Percentiles rank a stretch among this genome's conserved stretches.
phyloP scores from a whole-genome alignment of 148 eudicot species.

The Cornus kousa region DNA sequence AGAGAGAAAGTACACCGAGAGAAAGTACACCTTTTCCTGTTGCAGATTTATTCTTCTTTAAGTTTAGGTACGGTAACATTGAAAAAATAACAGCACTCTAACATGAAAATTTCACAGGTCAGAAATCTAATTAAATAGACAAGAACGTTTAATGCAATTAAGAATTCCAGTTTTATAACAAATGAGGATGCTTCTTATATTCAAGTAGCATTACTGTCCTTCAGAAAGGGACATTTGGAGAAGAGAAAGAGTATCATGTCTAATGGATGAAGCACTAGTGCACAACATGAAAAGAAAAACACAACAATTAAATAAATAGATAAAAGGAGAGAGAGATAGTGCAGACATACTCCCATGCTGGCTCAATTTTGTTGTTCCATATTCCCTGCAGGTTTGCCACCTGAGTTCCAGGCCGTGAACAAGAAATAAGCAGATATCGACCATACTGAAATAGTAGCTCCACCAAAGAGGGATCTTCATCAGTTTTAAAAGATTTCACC shows the following conservation, averaged over 20 bases:
- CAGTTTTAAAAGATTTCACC: conserved; percentile 58
- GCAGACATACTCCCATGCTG: conserved; percentile 64
- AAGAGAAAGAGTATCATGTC: neutral
- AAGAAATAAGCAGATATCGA: conserved; percentile 74
- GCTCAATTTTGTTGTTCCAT: conserved; percentile 68
- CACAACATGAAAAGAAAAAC: neutral
- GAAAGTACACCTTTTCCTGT: neutral
- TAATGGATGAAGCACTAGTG: neutral
- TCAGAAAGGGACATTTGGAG: neutral
- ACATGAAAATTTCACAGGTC: neutral
- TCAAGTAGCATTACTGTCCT: neutral
- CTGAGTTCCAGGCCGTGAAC: conserved; percentile 82
- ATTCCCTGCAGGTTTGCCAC: conserved; percentile 83
- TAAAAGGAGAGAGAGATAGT: neutral
- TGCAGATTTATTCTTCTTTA: neutral
- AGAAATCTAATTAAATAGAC: too few relatives aligned
- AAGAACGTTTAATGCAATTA: neutral
- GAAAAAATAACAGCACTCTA: neutral
- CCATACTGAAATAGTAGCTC: conserved; percentile 89
- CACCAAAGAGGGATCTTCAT: conserved; percentile 86
- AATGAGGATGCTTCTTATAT: neutral
- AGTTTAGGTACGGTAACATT: neutral
- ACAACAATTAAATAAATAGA: neutral
- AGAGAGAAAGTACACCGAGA: neutral
- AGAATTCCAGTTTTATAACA: neutral